Conservation (phyloP, 2,329 filamentous ascomycete genomes). For the Rosellinia necatrix region DNA sequence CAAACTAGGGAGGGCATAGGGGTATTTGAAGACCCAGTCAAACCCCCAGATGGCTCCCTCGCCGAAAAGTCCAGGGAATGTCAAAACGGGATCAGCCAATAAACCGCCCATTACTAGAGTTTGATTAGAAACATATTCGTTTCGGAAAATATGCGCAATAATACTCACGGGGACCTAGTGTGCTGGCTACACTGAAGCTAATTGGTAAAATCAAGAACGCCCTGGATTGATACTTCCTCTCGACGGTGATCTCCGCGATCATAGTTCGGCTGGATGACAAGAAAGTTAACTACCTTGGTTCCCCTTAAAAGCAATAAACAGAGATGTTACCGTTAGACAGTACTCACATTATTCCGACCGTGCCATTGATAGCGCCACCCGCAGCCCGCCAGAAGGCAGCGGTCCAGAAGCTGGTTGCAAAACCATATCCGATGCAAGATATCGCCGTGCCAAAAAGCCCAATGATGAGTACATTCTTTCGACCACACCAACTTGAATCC, state of each 20-base stretch:
- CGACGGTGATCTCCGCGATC: conserved; percentile 54
- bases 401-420: conserved; percentile 66
- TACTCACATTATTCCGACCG: conserved; percentile 54
- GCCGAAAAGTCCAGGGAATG: conserved; percentile 67
- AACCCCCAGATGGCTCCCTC: conserved; percentile 62
- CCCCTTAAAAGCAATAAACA: not conserved
- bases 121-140: conserved; percentile 15
- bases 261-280: conserved; percentile 46
- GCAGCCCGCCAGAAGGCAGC: conserved; percentile 69
- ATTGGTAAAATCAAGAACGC: conserved; percentile 54
- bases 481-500: conserved; percentile 62
- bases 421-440: conserved; percentile 73
- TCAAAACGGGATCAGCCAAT: conserved; percentile 67
- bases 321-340: not conserved
- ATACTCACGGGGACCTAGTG: conserved; percentile 50
- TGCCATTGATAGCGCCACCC: conserved; percentile 62
- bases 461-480: conserved; percentile 72
- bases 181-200: conserved; percentile 53
- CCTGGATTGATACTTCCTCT: conserved; percentile 53
- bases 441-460: conserved; percentile 70
- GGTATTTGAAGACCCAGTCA: conserved; percentile 67
- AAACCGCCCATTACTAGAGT: conserved; percentile 63
- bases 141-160: not conserved
- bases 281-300: conserved; percentile 5
- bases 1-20: conserved; percentile 72